Evolutionary conservation across 78 protist species (phyloP).

Genomic region (Creolimax fragrantissima): DNA sequence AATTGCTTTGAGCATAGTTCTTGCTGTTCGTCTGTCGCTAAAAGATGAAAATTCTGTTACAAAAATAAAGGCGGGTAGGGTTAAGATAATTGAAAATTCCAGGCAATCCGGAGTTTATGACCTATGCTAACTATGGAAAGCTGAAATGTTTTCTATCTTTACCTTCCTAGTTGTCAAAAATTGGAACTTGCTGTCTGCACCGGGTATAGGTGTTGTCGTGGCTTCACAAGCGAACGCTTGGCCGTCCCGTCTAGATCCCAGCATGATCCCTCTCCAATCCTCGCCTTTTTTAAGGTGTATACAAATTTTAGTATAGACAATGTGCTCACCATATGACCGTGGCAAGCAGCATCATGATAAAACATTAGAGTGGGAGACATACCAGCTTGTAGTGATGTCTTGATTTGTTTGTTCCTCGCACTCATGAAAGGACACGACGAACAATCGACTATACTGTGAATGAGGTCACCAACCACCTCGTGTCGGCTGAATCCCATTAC

Average conservation of each 20-base stretch:
- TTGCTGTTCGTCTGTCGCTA: not conserved
- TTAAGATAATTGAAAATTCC: no score
- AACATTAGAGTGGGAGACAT: no score
- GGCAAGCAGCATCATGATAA: no score
- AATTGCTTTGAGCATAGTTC: not conserved
- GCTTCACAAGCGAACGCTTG: not conserved
- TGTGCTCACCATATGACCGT: no score
- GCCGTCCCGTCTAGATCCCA: not conserved
- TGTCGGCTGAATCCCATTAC: constrained; percentile 21
- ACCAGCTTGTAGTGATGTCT: not conserved
- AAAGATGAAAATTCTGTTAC: not conserved
- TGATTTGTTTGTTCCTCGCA: not conserved
- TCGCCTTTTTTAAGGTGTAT: not conserved
- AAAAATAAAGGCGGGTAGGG: no score
- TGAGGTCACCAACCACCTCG: not conserved
- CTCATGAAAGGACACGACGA: constrained; percentile 10
- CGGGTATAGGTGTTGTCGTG: not conserved
- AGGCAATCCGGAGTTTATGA: no score
- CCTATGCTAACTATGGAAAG: no score
- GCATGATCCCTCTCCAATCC: not conserved
- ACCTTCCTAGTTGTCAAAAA: not conserved
- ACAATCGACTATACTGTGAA: not conserved
- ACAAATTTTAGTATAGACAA: not conserved
- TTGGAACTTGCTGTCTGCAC: not conserved
- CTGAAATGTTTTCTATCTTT: no score